phyloP scores from a whole-genome alignment of 208 protist species.

The Leishmania gerbilli region DNA sequence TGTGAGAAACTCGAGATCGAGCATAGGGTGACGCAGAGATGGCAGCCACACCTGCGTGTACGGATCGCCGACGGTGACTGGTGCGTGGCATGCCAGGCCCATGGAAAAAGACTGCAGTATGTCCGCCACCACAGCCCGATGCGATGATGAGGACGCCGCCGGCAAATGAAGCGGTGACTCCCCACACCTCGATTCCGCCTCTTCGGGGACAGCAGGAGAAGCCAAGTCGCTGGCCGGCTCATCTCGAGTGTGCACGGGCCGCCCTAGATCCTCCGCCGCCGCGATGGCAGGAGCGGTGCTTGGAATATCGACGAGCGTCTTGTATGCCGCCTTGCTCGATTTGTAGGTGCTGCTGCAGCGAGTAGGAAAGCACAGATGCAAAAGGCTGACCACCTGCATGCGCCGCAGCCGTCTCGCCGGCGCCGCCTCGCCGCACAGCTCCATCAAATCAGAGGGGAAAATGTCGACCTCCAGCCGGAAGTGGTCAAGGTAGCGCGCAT shows the following conservation, averaged over 20 bases:
- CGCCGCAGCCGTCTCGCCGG: slow-evolving; percentile 11
- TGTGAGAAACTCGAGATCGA: slow-evolving; percentile 38
- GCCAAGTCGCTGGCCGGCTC: no score
- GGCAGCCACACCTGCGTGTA: slow-evolving; percentile 63
- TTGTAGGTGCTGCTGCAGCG: neutral
- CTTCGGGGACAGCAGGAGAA: neutral
- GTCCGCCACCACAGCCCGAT: slow-evolving; percentile 8
- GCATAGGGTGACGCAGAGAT: slow-evolving; percentile 48
- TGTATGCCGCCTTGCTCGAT: neutral
- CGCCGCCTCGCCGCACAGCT: slow-evolving; percentile 39
- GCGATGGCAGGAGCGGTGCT: neutral
- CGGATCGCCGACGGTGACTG: neutral
- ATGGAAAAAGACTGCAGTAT: slow-evolving; percentile 18
- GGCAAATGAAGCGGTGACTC: slow-evolving; percentile 5
- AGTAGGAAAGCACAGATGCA: slow-evolving; percentile 14
- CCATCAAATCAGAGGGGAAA: slow-evolving; percentile 34
- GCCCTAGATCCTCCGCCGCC: neutral
- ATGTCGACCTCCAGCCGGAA: slow-evolving; percentile 19
- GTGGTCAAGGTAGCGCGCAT: slow-evolving; percentile 17
- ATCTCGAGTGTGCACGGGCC: neutral
- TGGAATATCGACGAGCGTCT: neutral
- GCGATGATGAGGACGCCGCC: neutral
- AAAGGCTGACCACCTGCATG: neutral
- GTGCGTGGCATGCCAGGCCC: neutral
- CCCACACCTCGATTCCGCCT: slow-evolving; percentile 16